These are phyloP conservation scores for Talaromyces stipitatus DNA, from an alignment of 495 filamentous ascomycete species.

Conservation along the genomic window DNA sequence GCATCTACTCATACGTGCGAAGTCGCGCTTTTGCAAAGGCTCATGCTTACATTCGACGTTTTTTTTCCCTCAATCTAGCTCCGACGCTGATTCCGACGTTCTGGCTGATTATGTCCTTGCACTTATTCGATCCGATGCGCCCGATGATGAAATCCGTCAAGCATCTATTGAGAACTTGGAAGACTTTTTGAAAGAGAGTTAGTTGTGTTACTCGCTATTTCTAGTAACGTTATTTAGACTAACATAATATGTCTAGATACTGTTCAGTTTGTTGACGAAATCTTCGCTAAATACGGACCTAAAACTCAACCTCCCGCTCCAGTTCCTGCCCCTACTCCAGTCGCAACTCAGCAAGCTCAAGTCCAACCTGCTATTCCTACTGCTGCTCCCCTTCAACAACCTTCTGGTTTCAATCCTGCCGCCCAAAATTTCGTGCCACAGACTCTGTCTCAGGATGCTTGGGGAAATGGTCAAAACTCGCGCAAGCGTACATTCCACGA, in stretches of 20 bases:
- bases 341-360: conserved; percentile 43
- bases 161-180: conserved; percentile 72
- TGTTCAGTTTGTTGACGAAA: conserved; percentile 70
- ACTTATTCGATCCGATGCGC: conserved; percentile 74
- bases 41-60: not conserved
- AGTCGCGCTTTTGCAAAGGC: not conserved
- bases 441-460: conserved; percentile 8
- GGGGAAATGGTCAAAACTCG: conserved; percentile 19
- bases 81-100: conserved; percentile 90
- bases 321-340: too few relatives aligned
- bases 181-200: conserved; percentile 83
- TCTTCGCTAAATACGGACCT: conserved; percentile 61
- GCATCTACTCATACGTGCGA: not conserved
- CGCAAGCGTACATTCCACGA: conserved; percentile 56
- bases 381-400: conserved; percentile 13
- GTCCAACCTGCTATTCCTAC: conserved; percentile 10
- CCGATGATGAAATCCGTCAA: conserved; percentile 61
- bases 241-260: conserved; percentile 46
- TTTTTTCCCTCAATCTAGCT: conserved; percentile 41
- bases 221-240: not conserved
- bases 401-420: conserved; percentile 25
- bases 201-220: conserved; percentile 11
- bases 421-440: conserved; percentile 12
- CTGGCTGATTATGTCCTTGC: conserved; percentile 94
- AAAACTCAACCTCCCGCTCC: conserved; percentile 34